Evolutionary conservation across 495 filamentous ascomycete species (phyloP).

Genomic region (Hypoxylon fragiforme): DNA sequence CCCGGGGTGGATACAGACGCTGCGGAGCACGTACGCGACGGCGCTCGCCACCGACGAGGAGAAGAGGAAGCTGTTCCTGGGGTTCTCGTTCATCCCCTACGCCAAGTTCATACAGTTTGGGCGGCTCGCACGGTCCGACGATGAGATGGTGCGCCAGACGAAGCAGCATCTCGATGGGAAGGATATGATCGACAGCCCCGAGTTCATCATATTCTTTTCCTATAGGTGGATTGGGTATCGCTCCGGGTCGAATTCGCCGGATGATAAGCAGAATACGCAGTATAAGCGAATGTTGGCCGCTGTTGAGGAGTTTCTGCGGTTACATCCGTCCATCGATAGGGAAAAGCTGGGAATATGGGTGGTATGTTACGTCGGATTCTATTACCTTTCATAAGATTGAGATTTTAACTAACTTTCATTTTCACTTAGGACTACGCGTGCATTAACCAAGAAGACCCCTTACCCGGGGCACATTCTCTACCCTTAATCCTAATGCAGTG

Average conservation of each 20-base stretch:
- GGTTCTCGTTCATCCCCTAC: constrained; percentile 23
- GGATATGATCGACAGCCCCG: neutral
- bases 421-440: constrained; percentile 31
- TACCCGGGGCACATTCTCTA: constrained; percentile 26
- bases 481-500: constrained; percentile 35
- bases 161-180: neutral
- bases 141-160: constrained; percentile 5
- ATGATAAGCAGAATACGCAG: constrained; percentile 28
- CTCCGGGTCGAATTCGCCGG: constrained; percentile 11
- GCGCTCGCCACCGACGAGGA: constrained; percentile 13
- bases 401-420: too few relatives aligned
- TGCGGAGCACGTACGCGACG: constrained; percentile 27
- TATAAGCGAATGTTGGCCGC: constrained; percentile 31
- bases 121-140: constrained; percentile 25
- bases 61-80: constrained; percentile 18
- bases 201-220: constrained; percentile 36
- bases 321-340: constrained; percentile 12
- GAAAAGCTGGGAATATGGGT: constrained; percentile 33
- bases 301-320: constrained; percentile 21
- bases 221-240: constrained; percentile 27
- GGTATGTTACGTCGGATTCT: constrained; percentile 19
- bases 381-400: neutral
- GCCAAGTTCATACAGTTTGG: constrained; percentile 24
- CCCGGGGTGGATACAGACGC: constrained; percentile 3
- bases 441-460: constrained; percentile 33